Percentiles rank a stretch among this genome's conserved stretches.
These are phyloP conservation scores for Beauveria australis DNA, from an alignment of 2,329 filamentous ascomycete species.

Conservation along the genomic window DNA sequence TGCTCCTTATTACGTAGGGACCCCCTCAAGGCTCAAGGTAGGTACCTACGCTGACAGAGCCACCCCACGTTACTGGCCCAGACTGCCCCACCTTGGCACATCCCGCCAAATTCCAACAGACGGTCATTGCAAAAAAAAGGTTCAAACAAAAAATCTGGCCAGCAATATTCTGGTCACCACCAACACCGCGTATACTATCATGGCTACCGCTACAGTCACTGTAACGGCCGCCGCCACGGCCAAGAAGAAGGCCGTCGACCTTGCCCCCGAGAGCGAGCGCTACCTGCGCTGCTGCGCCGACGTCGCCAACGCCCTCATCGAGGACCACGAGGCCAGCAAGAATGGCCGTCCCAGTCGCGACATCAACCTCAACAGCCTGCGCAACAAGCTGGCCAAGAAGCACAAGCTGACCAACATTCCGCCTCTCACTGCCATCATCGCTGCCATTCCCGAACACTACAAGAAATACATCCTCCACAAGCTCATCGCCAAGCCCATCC, in stretches of 20 bases:
- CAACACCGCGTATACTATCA: slow-evolving; percentile 14
- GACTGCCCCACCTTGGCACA: neutral
- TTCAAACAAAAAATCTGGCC: neutral
- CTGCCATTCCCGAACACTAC: slow-evolving; percentile 97
- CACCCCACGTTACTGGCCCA: neutral
- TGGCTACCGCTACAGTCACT: slow-evolving; percentile 44
- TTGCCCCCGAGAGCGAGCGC: slow-evolving; percentile 88
- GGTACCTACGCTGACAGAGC: neutral
- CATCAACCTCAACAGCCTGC: slow-evolving; percentile 84
- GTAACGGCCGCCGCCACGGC: slow-evolving; percentile 53
- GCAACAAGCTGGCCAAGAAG: slow-evolving; percentile 85
- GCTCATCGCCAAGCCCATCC: slow-evolving; percentile 91
- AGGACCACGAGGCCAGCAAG: slow-evolving; percentile 79
- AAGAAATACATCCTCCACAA: slow-evolving; percentile 98
- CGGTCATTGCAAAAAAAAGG: slow-evolving; percentile 2
- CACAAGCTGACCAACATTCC: slow-evolving; percentile 82
- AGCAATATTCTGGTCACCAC: neutral
- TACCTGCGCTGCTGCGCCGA: slow-evolving; percentile 93
- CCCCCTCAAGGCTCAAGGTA: too few relatives aligned
- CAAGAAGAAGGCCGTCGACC: slow-evolving; percentile 63
- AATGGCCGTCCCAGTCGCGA: slow-evolving; percentile 72
- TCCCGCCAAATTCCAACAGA: neutral
- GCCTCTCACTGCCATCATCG: slow-evolving; percentile 91
- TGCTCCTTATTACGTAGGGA: too few relatives aligned
- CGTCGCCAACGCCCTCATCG: slow-evolving; percentile 86